Conservation (phyloP, 2,329 filamentous ascomycete genomes). For the Ophiostoma ulmi region DNA sequence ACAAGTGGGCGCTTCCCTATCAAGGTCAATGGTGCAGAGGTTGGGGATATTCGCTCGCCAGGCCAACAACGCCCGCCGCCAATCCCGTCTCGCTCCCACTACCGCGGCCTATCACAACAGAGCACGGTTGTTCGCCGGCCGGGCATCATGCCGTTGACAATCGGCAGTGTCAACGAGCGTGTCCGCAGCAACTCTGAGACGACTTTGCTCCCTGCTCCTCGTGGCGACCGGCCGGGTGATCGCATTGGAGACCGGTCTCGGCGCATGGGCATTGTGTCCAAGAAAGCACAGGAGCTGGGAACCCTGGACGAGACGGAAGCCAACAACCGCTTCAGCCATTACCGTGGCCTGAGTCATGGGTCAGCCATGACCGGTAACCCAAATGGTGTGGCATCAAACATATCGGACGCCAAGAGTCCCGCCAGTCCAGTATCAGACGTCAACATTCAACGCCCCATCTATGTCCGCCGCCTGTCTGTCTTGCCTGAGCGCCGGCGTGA, state of each 20-base stretch:
- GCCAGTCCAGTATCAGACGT: slow-evolving; percentile 53
- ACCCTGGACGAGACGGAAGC: slow-evolving; percentile 58
- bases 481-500: slow-evolving; percentile 59
- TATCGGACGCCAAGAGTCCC: slow-evolving; percentile 43
- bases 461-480: slow-evolving; percentile 58
- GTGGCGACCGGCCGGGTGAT: slow-evolving; percentile 48
- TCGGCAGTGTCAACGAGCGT: slow-evolving; percentile 65
- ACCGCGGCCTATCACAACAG: slow-evolving; percentile 67
- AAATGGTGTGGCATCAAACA: slow-evolving; percentile 32
- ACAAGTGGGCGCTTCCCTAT: slow-evolving; percentile 63
- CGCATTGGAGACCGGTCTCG: slow-evolving; percentile 42
- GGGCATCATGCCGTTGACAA: slow-evolving; percentile 64
- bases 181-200: slow-evolving; percentile 62
- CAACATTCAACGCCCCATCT: slow-evolving; percentile 52
- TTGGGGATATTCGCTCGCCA: slow-evolving; percentile 63
- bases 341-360: slow-evolving; percentile 62
- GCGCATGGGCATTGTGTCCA: slow-evolving; percentile 60
- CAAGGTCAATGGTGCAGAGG: slow-evolving; percentile 68
- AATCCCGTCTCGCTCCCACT: slow-evolving; percentile 76
- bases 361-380: slow-evolving; percentile 57
- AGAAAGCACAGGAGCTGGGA: slow-evolving; percentile 55
- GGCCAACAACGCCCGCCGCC: slow-evolving; percentile 63
- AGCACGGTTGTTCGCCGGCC: slow-evolving; percentile 61
- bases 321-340: slow-evolving; percentile 62
- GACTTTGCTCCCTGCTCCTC: slow-evolving; percentile 43